phyloP scores from a whole-genome alignment of 192 early-diverging fungal species.

The Entomortierella beljakovae region DNA sequence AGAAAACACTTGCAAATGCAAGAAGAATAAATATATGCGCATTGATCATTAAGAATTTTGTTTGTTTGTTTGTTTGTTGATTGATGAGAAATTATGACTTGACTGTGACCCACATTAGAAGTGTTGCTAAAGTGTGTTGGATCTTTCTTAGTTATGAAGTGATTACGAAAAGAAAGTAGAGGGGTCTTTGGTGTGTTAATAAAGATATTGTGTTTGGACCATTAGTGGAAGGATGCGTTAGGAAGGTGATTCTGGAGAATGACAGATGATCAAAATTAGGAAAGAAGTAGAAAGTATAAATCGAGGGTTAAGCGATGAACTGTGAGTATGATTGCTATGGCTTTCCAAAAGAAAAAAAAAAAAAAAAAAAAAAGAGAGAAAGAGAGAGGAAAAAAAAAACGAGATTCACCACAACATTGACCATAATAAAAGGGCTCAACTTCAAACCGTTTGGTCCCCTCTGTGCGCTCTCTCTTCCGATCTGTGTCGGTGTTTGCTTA shows the following conservation, averaged over 20 bases:
- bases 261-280: too few relatives aligned
- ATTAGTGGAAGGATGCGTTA: too few relatives aligned
- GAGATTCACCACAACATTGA: not conserved
- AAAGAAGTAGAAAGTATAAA: not conserved
- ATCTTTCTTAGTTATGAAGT: too few relatives aligned
- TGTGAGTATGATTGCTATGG: not conserved
- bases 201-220: too few relatives aligned
- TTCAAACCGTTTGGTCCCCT: constrained; percentile 16
- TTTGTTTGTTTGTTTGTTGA: too few relatives aligned
- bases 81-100: too few relatives aligned
- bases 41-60: too few relatives aligned
- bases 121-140: too few relatives aligned
- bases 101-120: too few relatives aligned
- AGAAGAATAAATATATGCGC: not conserved
- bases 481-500: not conserved
- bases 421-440: constrained; percentile 3
- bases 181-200: too few relatives aligned
- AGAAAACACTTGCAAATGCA: not conserved
- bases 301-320: not conserved
- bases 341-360: not conserved
- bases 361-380: not conserved
- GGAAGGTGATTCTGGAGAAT: too few relatives aligned
- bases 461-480: not conserved
- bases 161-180: too few relatives aligned
- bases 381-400: not conserved